Evolutionary conservation across 2,329 filamentous ascomycete species (phyloP), one percentile per base, ranked within the genome.

Genomic region (Aspergillus spinulosporus): DNA sequence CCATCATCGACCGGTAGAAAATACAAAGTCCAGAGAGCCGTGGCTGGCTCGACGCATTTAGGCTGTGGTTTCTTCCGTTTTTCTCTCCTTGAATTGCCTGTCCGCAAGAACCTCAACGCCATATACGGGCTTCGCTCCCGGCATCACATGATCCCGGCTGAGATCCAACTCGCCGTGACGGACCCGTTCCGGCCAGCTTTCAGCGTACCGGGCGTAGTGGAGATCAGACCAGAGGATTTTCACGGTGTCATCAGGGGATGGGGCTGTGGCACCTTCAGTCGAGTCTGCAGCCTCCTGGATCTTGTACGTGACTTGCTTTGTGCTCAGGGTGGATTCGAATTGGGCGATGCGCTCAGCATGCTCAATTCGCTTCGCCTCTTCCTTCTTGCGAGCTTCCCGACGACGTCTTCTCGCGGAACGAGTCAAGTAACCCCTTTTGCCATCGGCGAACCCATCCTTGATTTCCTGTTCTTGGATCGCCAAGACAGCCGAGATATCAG

Each of bases 401-500:
- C 70, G 64, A 31, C 72, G 71, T 54, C 65, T 63, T 43, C 66
- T 62, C 1, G 68, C 68, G 37, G 59, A 69, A 14, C 63, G 63
- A 36, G 66, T 74, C 21, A 69, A 57, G 49, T 70, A 71, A 12
- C 64, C 73, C 56, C 64, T 64, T 61, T 66, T 66, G n/a, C 62
- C 58, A 21, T 68, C 66, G 5, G 69, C 66, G 12, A 73, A 62
- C 14, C 68, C 69, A 36, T 68, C 58, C 42, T 60, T 50, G 48
- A 73, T 63, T 54, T 69, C 69, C 45, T 73, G 64, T 42, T 79
- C 72, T 63, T 84, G 81, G 58, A 80, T 75, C 28, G 69, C 59
- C 51, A 87, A 66, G 2, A 85, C 82, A 15, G 81, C 80, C 1
- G 84, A 83, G 26, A 85, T 67, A 64, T 87, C 85, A 4, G 84